Evolutionary conservation across 2,329 filamentous ascomycete species (phyloP), one percentile per base, ranked within the genome.

Genomic region (Cryphonectria nitschkei): DNA sequence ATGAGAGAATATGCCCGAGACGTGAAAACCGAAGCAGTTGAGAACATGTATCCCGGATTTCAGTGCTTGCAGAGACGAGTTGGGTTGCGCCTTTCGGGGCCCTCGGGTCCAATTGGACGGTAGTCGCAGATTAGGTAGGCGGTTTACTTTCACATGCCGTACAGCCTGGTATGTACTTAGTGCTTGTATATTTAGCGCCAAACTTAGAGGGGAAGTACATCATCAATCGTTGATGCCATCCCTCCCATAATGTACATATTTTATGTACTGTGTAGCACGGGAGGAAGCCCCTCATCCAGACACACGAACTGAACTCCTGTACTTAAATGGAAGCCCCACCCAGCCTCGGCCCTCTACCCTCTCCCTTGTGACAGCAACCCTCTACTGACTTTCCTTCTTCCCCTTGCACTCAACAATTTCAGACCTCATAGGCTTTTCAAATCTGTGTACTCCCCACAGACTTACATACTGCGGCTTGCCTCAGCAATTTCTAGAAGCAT

Each of bases 291-390:
- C 54, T 58, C 54, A 58, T 34, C 13, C 54, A 34, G 54, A 19
- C 14, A 61, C 7, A 26, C 34, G 11, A 39, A 9, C 32, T 39
- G 34, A 61, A 39, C 34, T 61, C 26, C 34, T 50, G 58, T 34
- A 26, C 16, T 19, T 61, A 34, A 34, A 34, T 2, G 4, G 34
- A 5, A 39, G 34, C 58, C 58, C 58, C 58, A 61, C 58, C 22
- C 58, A 39, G 58, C 58, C 58, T 61, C 58, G 58, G 58, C 58
- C 54, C 54, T 32, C 54, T 58, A n/a, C 19, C 2, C 9, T 34
- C 58, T 61, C 34, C 32, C 58, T 61, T 61, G 58, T 39, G 58
- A 61, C 34, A 37, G 32, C 32, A 11, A 19, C 34, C 8, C 32
- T 16, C 58, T 39, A 9, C 5, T 19, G n/a, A 34, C 16, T 19